phyloP scores from a whole-genome alignment of 2,329 filamentous ascomycete genomes.

The Botrytis pseudocinerea region DNA sequence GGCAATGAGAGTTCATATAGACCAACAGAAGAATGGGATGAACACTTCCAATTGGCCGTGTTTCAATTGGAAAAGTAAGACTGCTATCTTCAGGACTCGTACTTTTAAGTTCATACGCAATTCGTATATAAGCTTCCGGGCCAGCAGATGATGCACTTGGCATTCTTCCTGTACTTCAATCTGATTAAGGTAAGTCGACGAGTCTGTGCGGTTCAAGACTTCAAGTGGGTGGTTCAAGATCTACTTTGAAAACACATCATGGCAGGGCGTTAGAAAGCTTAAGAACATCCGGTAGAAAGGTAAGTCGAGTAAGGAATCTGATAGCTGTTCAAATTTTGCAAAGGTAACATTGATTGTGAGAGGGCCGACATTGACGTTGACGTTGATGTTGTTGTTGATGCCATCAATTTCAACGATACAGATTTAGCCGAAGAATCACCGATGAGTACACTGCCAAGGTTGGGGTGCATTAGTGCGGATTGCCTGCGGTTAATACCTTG shows the following conservation, averaged over 20 bases:
- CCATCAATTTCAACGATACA: background rate
- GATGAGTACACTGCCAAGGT: background rate
- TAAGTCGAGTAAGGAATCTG: background rate
- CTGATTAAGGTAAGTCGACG: background rate
- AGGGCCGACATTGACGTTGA: background rate
- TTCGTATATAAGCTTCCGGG: background rate
- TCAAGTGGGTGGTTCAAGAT: background rate
- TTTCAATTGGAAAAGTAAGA: background rate
- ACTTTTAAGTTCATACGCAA: background rate
- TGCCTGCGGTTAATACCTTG: background rate
- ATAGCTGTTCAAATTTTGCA: background rate
- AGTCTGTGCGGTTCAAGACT: background rate
- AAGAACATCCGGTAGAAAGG: background rate
- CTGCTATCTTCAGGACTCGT: background rate
- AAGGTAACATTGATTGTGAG: background rate
- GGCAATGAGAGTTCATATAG: background rate
- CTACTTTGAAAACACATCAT: background rate
- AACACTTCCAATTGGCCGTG: background rate
- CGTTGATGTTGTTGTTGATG: background rate
- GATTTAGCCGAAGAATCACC: background rate
- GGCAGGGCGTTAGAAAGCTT: background rate
- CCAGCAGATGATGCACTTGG: background rate
- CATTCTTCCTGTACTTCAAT: background rate
- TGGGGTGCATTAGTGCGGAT: constrained; percentile 8
- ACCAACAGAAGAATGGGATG: background rate